Percentiles rank a stretch among this genome's conserved stretches.
phyloP scores from a whole-genome alignment of 495 filamentous ascomycete genomes.

The Aspergillus bertholletiae region DNA sequence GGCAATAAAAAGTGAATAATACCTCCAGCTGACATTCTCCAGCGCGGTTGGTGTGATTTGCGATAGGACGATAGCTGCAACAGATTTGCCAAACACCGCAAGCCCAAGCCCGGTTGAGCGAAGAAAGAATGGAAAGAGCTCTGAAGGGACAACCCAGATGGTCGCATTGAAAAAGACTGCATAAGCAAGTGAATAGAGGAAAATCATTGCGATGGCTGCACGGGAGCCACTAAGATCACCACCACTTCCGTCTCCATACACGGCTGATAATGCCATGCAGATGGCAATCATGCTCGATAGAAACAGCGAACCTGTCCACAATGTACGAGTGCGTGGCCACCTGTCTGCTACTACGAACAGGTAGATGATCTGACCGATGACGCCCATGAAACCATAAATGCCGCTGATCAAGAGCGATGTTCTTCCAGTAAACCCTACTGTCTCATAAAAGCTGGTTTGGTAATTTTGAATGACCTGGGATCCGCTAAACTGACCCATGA shows the following conservation, averaged over 20 bases:
- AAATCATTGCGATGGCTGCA: constrained; percentile 20
- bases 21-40: constrained; percentile 33
- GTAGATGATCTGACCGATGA: constrained; percentile 16
- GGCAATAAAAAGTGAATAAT: constrained; percentile 37
- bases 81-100: constrained; percentile 16
- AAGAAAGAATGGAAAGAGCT: constrained; percentile 17
- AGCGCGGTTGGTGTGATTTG: constrained; percentile 40
- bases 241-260: constrained; percentile 7
- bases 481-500: constrained; percentile 21
- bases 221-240: constrained; percentile 11
- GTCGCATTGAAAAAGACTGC: constrained; percentile 29
- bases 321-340: constrained; percentile 17
- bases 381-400: constrained; percentile 20
- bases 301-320: constrained; percentile 18
- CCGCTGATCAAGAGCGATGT: constrained; percentile 18
- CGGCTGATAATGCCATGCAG: constrained; percentile 17
- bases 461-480: constrained; percentile 20
- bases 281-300: constrained; percentile 18
- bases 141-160: constrained; percentile 18
- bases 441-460: constrained; percentile 15
- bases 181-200: constrained; percentile 19
- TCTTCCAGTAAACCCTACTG: constrained; percentile 19
- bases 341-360: constrained; percentile 16
- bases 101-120: constrained; percentile 16
- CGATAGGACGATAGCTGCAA: constrained; percentile 28